Evolutionary conservation across 106 monocot genomes (phyloP).

Genomic region (Dioscorea dumetorum): DNA sequence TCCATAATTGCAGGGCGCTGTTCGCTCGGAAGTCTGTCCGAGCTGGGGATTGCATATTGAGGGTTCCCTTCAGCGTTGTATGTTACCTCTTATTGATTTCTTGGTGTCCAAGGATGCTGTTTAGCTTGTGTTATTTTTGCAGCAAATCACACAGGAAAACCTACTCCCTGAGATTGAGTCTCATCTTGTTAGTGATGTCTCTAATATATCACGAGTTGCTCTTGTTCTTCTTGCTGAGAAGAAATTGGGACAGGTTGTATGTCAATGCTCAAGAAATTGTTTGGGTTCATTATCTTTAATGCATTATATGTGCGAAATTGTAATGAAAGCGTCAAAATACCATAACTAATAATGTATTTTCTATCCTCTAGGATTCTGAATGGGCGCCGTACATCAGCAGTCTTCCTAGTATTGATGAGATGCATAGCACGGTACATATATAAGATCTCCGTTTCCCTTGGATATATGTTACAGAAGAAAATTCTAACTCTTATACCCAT

Average conservation of each 20-base stretch:
- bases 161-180: constrained; percentile 31
- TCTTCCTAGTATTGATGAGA: constrained; percentile 50
- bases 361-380: constrained; percentile 51
- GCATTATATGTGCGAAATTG: background rate
- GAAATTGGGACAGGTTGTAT: constrained; percentile 48
- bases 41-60: constrained; percentile 72
- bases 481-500: no score
- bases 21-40: constrained; percentile 52
- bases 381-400: constrained; percentile 68
- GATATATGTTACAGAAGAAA: no score
- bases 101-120: background rate
- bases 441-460: background rate
- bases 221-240: constrained; percentile 63
- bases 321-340: background rate
- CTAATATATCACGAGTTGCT: constrained; percentile 43
- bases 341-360: background rate
- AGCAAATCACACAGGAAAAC: constrained; percentile 61
- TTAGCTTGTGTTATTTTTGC: constrained; percentile 6
- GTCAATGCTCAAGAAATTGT: background rate
- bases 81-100: constrained; percentile 12
- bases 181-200: constrained; percentile 32
- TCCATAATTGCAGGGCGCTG: constrained; percentile 37
- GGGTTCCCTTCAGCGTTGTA: constrained; percentile 74
- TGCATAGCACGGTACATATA: constrained; percentile 72
- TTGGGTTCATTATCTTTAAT: background rate